Conservation (phyloP, 1,139 yeast species). For the Torulaspora pretoriensis region DNA sequence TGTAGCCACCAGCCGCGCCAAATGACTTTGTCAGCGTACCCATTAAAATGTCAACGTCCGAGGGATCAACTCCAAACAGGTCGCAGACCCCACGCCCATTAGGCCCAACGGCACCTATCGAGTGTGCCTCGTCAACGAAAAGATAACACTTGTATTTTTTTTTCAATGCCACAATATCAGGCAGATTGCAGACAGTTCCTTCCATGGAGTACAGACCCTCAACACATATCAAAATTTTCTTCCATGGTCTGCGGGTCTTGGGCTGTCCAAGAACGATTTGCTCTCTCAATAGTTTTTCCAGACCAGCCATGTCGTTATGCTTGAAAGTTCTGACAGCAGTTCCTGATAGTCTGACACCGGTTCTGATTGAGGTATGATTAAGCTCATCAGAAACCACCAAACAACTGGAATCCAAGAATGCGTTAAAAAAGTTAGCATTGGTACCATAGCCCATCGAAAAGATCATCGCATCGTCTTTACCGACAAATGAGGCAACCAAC, state of each 20-base stretch:
- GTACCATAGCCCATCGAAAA: constrained; percentile 97
- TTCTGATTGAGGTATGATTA: constrained; percentile 92
- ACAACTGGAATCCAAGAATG: constrained; percentile 81
- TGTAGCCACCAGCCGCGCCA: constrained; percentile 98
- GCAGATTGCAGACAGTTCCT: constrained; percentile 89
- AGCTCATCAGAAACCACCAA: constrained; percentile 90
- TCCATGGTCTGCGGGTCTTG: constrained; percentile 96
- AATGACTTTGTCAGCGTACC: constrained; percentile 96
- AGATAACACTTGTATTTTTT: constrained; percentile 84
- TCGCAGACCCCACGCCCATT: constrained; percentile 93
- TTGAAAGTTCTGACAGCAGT: constrained; percentile 90
- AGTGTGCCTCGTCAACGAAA: constrained; percentile 96
- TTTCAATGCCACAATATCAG: constrained; percentile 67
- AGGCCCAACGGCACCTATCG: constrained; percentile 97
- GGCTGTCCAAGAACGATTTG: constrained; percentile 97
- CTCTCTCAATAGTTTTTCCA: constrained; percentile 77
- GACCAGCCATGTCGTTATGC: constrained; percentile 81
- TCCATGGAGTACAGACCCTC: constrained; percentile 98
- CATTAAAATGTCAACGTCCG: constrained; percentile 80
- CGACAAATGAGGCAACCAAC: constrained; percentile 79
- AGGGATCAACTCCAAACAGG: constrained; percentile 75
- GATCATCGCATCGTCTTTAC: constrained; percentile 82
- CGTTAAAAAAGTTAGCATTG: constrained; percentile 83
- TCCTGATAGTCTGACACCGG: constrained; percentile 90
- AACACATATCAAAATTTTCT: constrained; percentile 83